Evolutionary conservation across 2,329 filamentous ascomycete genomes (phyloP).

Genomic region (Pseudocercospora fijiensis): DNA sequence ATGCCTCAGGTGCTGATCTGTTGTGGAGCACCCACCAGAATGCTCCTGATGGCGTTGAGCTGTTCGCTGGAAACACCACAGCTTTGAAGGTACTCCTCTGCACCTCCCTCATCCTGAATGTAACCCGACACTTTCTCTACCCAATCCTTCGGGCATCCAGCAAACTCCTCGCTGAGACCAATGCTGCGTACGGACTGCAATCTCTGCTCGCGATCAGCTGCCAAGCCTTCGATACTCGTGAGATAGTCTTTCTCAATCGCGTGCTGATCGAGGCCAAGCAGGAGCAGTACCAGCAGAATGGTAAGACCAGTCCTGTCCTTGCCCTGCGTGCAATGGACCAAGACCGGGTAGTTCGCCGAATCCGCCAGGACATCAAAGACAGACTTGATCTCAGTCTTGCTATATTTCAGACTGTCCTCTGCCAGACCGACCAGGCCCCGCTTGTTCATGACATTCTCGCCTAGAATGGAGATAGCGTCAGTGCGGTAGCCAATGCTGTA

Average conservation of each 20-base stretch:
- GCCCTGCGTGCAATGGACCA: slow-evolving; percentile 85
- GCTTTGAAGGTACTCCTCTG: slow-evolving; percentile 62
- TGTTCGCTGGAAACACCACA: slow-evolving; percentile 54
- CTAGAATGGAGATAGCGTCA: slow-evolving; percentile 68
- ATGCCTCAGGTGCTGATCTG: not conserved
- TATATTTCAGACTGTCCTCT: slow-evolving; percentile 67
- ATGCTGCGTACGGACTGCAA: slow-evolving; percentile 68
- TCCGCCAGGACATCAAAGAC: slow-evolving; percentile 53
- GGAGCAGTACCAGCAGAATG: slow-evolving; percentile 65
- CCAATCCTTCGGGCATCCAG: slow-evolving; percentile 63
- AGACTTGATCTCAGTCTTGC: slow-evolving; percentile 59
- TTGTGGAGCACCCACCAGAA: slow-evolving; percentile 25
- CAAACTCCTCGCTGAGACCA: slow-evolving; percentile 73
- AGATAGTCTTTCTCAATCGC: slow-evolving; percentile 72
- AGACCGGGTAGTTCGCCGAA: slow-evolving; percentile 57
- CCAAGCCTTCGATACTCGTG: slow-evolving; percentile 62
- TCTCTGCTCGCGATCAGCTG: slow-evolving; percentile 61
- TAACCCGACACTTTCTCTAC: slow-evolving; percentile 59
- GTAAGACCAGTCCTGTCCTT: slow-evolving; percentile 81
- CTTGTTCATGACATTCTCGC: slow-evolving; percentile 67
- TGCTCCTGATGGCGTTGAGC: slow-evolving; percentile 38
- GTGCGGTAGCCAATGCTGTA: slow-evolving; percentile 66
- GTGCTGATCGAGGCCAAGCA: slow-evolving; percentile 56
- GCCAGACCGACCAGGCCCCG: slow-evolving; percentile 71
- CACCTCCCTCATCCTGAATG: slow-evolving; percentile 65